Base-by-base conservation (phyloP, 345 rosid species). In the Arabidopsis arenosa region DNA sequence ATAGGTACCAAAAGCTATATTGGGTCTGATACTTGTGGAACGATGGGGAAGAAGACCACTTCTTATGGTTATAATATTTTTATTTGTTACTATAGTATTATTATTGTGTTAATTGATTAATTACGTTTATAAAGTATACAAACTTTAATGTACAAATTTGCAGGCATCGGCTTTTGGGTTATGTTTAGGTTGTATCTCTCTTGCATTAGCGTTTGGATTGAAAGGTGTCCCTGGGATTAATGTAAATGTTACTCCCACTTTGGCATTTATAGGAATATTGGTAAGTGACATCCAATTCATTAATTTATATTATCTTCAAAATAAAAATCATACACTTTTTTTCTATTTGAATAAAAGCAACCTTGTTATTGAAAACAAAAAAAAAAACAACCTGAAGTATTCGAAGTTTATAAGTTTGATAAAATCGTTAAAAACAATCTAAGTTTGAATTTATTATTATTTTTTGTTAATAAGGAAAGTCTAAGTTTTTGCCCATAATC, bases 91-190 rank as follows among this genome's bases (percentile, higher is more conserved):
- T 18, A 26, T 23, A 44, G 7, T 45, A 23, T 14, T 57, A n/a
- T 32, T 15, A 48, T 5, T 49, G 7, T 49, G 37, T 33, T 61
- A n/a, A 32, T 11, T 12, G 9, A n/a, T 36, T 36, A 7, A 71
- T 21, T 12, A 33, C 3, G 32, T 12, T 15, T 7, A 11, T 44
- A 36, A n/a, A 37, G 45, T 21, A 60, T 11, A 23, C 10, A 37
- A 35, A 54, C 3, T 48, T 48, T 14, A 68, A 41, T 47, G 28
- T 39, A 64, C 36, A 43, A 63, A 2, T 68, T 41, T 74, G 40
- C 81, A 85, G 91, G 39, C 66, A 40, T 85, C 88, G 15, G 77
- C 79, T 9, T 58, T 14, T 0, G 89, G 89, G 6, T 1, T 66
- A 8, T 80, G 81, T 77, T 62, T 78, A 53, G 81, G 86, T 54